Conservation (phyloP, 129 eudicot genomes). For the Flaveria linearis region DNA sequence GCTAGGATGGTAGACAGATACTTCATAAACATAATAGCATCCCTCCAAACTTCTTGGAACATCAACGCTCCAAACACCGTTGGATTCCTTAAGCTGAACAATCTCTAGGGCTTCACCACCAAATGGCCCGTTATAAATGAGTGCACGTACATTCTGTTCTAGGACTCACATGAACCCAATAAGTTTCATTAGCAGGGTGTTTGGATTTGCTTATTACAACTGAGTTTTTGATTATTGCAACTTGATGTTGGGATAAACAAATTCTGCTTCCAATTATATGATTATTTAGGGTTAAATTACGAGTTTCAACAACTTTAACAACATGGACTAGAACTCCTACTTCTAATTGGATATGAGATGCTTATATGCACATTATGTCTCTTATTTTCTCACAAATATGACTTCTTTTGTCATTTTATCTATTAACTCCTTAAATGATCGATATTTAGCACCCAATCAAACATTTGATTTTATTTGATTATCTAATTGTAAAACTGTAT, state of each 20-base stretch:
- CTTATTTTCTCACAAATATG: not conserved
- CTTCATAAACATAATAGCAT: conserved; percentile 87
- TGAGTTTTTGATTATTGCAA: not conserved
- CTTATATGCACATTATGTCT: not conserved
- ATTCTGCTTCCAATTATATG: not conserved
- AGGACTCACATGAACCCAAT: conserved; percentile 4
- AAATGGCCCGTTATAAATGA: conserved; percentile 56
- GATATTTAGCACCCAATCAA: not conserved
- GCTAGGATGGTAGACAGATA: conserved; percentile 77
- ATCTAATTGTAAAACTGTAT: not conserved
- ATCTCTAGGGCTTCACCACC: conserved; percentile 48
- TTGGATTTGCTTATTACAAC: not conserved
- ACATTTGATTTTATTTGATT: not conserved
- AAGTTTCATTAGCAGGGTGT: conserved; percentile 15
- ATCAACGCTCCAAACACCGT: conserved; percentile 78
- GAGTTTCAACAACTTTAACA: not conserved
- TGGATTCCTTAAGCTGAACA: conserved; percentile 62
- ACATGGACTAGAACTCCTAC: not conserved
- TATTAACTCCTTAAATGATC: not conserved
- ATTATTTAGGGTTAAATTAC: not conserved
- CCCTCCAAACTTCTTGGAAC: conserved; percentile 87
- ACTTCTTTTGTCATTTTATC: not conserved
- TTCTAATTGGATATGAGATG: not conserved
- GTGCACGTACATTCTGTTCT: conserved; percentile 65
- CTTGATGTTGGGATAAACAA: not conserved